These are phyloP conservation scores for Fusarium piperis DNA, from an alignment of 2,329 filamentous ascomycete genomes.

Conservation along the genomic window DNA sequence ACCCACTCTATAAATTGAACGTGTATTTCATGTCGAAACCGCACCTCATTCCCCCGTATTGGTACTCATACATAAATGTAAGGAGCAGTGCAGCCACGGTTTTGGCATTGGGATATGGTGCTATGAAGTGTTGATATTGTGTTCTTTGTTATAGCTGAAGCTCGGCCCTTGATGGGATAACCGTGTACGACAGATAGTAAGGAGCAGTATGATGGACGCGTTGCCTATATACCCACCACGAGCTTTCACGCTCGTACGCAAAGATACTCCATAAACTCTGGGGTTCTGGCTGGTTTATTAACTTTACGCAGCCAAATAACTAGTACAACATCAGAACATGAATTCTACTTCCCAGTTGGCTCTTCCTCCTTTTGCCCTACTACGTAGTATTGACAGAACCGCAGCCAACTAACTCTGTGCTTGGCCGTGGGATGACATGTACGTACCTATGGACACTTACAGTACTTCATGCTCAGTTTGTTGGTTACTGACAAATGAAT, in stretches of 20 bases:
- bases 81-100: too few relatives aligned
- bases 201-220: not conserved
- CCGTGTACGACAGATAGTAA: too few relatives aligned
- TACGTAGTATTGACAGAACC: not conserved
- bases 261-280: not conserved
- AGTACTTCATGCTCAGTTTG: not conserved
- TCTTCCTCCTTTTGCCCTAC: not conserved
- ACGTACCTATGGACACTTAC: not conserved
- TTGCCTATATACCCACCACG: not conserved
- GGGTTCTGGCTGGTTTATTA: not conserved
- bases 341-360: not conserved
- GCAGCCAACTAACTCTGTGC: not conserved
- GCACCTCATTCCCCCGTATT: not conserved
- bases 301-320: not conserved
- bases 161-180: too few relatives aligned
- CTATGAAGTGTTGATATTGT: too few relatives aligned
- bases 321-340: too few relatives aligned
- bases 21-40: not conserved
- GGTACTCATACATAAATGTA: not conserved
- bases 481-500: not conserved
- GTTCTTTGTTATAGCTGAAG: too few relatives aligned
- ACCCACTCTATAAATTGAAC: not conserved
- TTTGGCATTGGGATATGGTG: too few relatives aligned
- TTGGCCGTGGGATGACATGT: not conserved
- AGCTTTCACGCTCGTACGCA: not conserved